phyloP scores from a whole-genome alignment of 306 rosid genomes.

The Dryas octopetala region DNA sequence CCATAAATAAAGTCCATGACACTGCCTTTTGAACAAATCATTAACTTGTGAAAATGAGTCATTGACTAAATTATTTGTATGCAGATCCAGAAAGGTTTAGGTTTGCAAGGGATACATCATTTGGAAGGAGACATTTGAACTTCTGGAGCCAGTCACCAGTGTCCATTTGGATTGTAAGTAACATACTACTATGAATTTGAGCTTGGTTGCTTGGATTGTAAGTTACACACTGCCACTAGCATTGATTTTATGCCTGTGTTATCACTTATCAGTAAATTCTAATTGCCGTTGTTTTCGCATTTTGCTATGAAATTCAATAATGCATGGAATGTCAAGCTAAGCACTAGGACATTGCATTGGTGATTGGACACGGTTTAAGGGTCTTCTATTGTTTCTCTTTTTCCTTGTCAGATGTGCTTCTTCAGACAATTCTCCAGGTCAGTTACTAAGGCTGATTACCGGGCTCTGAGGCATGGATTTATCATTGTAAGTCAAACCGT shows the following conservation, averaged over 20 bases:
- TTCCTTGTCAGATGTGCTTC: constrained; percentile 61
- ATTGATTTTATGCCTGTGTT: too few relatives aligned
- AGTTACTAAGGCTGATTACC: constrained; percentile 69
- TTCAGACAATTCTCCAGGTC: constrained; percentile 78
- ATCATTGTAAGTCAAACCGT: constrained; percentile 50
- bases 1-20: too few relatives aligned
- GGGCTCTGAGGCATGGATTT: constrained; percentile 80
- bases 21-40: too few relatives aligned
- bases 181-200: background rate
- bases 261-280: background rate
- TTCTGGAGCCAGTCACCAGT: constrained; percentile 55
- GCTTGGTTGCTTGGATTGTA: background rate
- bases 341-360: background rate
- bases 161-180: constrained; percentile 63
- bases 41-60: too few relatives aligned
- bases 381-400: background rate
- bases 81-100: constrained; percentile 86
- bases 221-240: too few relatives aligned
- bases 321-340: background rate
- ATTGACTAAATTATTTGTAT: constrained; percentile 3
- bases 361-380: background rate
- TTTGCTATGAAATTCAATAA: background rate
- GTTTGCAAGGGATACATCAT: constrained; percentile 83
- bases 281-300: background rate
- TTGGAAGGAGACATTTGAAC: constrained; percentile 72